These are phyloP conservation scores for Arachis stenosperma DNA, from an alignment of 306 rosid species.

Conservation along the genomic window DNA sequence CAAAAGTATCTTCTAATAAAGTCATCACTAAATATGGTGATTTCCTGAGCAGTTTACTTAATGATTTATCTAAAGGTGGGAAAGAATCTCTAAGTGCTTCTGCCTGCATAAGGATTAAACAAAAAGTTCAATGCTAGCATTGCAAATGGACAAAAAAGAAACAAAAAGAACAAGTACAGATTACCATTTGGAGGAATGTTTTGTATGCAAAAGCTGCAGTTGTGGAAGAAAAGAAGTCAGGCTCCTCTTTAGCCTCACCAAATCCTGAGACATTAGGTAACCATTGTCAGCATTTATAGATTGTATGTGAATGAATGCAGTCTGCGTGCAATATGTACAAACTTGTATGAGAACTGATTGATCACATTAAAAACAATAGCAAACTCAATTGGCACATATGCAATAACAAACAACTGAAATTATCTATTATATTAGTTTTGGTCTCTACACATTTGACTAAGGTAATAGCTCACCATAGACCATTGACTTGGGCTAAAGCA, in stretches of 20 bases:
- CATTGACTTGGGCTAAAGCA: no score
- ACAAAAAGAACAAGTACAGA: constrained; percentile 46
- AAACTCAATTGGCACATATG: constrained; percentile 18
- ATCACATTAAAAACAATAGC: constrained; percentile 23
- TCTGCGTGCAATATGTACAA: constrained; percentile 30
- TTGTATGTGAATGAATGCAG: constrained; percentile 28
- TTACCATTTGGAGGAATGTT: constrained; percentile 74
- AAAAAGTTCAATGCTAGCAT: constrained; percentile 39
- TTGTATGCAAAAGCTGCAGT: constrained; percentile 93
- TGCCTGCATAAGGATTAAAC: constrained; percentile 62
- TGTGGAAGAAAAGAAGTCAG: constrained; percentile 91
- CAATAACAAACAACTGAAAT: neutral
- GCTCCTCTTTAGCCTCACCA: constrained; percentile 93
- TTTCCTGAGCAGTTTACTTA: constrained; percentile 84
- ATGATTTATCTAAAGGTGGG: constrained; percentile 92
- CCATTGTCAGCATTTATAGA: constrained; percentile 52
- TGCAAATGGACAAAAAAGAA: constrained; percentile 38
- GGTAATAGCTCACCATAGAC: no score
- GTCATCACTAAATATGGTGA: constrained; percentile 64
- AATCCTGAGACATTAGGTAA: constrained; percentile 76
- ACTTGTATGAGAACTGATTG: neutral
- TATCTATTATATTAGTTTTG: no score
- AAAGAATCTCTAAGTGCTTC: constrained; percentile 94
- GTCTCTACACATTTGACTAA: no score
- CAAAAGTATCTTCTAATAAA: no score